These are phyloP conservation scores for Leccinum imitatum DNA, from an alignment of 768 basidiomycete species.

Conservation along the genomic window DNA sequence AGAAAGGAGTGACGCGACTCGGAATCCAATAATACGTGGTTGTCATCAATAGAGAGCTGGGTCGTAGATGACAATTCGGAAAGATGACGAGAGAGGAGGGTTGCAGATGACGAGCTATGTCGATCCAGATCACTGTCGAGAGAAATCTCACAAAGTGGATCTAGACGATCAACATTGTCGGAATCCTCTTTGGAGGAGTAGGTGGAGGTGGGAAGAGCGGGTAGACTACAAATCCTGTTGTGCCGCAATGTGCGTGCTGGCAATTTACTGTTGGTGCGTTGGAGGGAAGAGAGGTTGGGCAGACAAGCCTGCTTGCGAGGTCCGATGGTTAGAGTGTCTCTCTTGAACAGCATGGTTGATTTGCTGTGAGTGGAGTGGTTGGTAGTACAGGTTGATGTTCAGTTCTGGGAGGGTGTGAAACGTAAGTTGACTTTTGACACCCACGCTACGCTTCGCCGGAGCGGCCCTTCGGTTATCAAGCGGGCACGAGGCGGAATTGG, in stretches of 20 bases:
- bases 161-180: slow-evolving; percentile 4
- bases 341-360: slow-evolving; percentile 20
- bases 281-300: slow-evolving; percentile 1
- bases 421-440: slow-evolving; percentile 28
- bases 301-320: slow-evolving; percentile 5
- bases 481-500: slow-evolving; percentile 8
- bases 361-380: slow-evolving; percentile 8
- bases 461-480: slow-evolving; percentile 22
- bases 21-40: slow-evolving; percentile 10
- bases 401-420: slow-evolving; percentile 14
- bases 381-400: slow-evolving; percentile 26
- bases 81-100: slow-evolving; percentile 18
- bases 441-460: not conserved
- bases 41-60: slow-evolving; percentile 6
- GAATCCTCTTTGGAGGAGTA: slow-evolving; percentile 1
- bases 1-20: slow-evolving; percentile 13
- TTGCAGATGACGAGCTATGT: slow-evolving; percentile 21
- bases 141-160: slow-evolving; percentile 12
- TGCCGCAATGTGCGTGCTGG: slow-evolving; percentile 6
- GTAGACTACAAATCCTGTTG: slow-evolving; percentile 15
- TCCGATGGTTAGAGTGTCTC: slow-evolving; percentile 11
- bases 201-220: slow-evolving; percentile 4
- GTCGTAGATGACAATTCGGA: slow-evolving; percentile 6
- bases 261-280: slow-evolving; percentile 2
- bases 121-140: slow-evolving; percentile 21